Evolutionary conservation across 2,329 filamentous ascomycete species (phyloP), one percentile per base, ranked within the genome.

Genomic region (Pestalotiopsis sp.): DNA sequence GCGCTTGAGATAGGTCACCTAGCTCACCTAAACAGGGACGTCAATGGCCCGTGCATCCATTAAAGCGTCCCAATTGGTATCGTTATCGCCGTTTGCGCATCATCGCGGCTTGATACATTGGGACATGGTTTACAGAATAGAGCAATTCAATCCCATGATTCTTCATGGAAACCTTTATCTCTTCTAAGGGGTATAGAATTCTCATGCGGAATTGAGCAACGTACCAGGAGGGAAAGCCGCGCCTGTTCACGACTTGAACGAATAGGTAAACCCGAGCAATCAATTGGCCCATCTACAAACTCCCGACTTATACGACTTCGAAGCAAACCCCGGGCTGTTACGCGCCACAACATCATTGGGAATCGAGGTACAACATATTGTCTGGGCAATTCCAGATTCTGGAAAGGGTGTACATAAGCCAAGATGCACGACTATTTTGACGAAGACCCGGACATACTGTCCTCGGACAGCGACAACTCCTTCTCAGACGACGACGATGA

Each of bases 401-500:
- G 31, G 6, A 36, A 36, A 9, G 7, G 2, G 31, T 9, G 0
- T 36, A 2, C 7, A 2, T 36, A 7, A 38, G 56, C 49, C 61
- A 66, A 6, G 25, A 70, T 70, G 68, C 45, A 65, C 41, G 67
- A 69, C 69, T 67, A 65, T 57, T 69, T 57, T 14, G 67, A 69
- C 65, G 65, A 70, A 20, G 67, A 69, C 41, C 60, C 31, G 17
- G 57, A 65, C 45, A 14, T 62, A 41, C 39, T 64, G 39, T 69
- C 56, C 60, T 65, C 65, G 20, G 65, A 67, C 23, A 59, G 60
- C 49, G 45, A 36, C 64, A 20, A n/a, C 23, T 41, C 25, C 64
- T 58, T 36, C 41, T 74, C 75, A 12, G 71, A 73, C 25, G 73
- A 75, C 59, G 77, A 72, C 66, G 20, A 45, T 2, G 62, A n/a